A percentile compares a stretch with the other conserved stretches of the same genome.
phyloP scores from a whole-genome alignment of 2,329 filamentous ascomycete genomes.

The Curvularia sp. region DNA sequence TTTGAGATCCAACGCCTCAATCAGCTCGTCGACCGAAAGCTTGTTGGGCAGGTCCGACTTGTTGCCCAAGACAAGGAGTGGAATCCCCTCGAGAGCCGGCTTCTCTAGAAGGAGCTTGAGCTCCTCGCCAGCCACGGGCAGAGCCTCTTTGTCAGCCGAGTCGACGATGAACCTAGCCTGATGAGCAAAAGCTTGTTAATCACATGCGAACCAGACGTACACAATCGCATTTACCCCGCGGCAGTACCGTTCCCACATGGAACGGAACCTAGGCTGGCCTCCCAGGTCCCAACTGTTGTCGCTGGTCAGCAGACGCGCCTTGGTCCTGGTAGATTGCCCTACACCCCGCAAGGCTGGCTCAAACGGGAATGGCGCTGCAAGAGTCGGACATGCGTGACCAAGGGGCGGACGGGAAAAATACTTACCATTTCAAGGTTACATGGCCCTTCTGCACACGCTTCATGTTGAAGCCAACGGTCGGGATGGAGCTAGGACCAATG shows the following conservation, averaged over 20 bases:
- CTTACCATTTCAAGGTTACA: constrained; percentile 93
- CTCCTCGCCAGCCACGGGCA: constrained; percentile 88
- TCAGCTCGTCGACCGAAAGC: constrained; percentile 91
- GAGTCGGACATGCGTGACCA: constrained; percentile 48
- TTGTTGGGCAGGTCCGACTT: constrained; percentile 95
- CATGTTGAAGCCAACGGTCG: constrained; percentile 99
- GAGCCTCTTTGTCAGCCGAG: constrained; percentile 81
- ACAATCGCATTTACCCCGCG: constrained; percentile 97
- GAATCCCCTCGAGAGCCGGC: constrained; percentile 84
- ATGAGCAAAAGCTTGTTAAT: constrained; percentile 35
- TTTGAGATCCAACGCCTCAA: constrained; percentile 90
- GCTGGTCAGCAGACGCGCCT: constrained; percentile 48
- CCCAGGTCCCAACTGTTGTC: constrained; percentile 85
- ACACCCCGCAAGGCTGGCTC: constrained; percentile 42
- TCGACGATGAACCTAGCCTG: constrained; percentile 84
- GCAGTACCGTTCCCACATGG: constrained; percentile 99
- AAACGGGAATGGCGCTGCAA: constrained; percentile 47
- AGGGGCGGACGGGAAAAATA: constrained; percentile 36
- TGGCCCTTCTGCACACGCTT: constrained; percentile 97
- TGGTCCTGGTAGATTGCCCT: constrained; percentile 39
- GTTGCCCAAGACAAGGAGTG: constrained; percentile 92
- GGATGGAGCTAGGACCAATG: constrained; percentile 78
- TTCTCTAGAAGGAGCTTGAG: constrained; percentile 88
- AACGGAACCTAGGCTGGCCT: constrained; percentile 93
- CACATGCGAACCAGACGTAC: constrained; percentile 55